phyloP scores from a whole-genome alignment of 2,329 filamentous ascomycete species.

The Pestalotiopsis sp. region DNA sequence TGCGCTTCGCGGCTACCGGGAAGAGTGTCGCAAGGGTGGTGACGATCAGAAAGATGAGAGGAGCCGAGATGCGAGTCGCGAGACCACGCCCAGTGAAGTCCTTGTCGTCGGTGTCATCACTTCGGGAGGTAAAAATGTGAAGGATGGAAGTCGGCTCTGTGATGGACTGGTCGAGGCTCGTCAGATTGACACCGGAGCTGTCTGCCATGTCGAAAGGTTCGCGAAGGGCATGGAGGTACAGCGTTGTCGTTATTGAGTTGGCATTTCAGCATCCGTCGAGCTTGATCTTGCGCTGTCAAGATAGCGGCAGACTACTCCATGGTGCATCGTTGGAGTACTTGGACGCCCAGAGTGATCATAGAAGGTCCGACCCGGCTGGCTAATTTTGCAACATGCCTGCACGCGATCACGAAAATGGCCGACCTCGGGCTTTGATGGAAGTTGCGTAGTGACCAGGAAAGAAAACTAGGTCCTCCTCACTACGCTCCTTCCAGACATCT shows the following conservation, averaged over 20 bases:
- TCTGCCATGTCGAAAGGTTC: neutral
- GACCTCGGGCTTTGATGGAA: too few relatives aligned
- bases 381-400: too few relatives aligned
- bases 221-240: neutral
- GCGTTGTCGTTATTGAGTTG: neutral
- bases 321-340: too few relatives aligned
- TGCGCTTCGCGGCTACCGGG: constrained; percentile 69
- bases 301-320: too few relatives aligned
- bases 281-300: too few relatives aligned
- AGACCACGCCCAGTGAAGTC: constrained; percentile 40
- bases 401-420: too few relatives aligned
- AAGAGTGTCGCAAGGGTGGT: constrained; percentile 70
- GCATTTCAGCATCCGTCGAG: neutral
- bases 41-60: constrained; percentile 83
- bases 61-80: constrained; percentile 76
- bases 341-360: too few relatives aligned
- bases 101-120: constrained; percentile 65
- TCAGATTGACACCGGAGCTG: neutral
- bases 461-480: too few relatives aligned
- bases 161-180: neutral
- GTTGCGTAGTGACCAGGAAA: too few relatives aligned
- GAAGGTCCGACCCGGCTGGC: too few relatives aligned
- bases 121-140: constrained; percentile 20
- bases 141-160: neutral
- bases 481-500: too few relatives aligned